These are phyloP conservation scores for Immersiella caudata DNA, from an alignment of 495 filamentous ascomycete genomes.

Conservation along the genomic window DNA sequence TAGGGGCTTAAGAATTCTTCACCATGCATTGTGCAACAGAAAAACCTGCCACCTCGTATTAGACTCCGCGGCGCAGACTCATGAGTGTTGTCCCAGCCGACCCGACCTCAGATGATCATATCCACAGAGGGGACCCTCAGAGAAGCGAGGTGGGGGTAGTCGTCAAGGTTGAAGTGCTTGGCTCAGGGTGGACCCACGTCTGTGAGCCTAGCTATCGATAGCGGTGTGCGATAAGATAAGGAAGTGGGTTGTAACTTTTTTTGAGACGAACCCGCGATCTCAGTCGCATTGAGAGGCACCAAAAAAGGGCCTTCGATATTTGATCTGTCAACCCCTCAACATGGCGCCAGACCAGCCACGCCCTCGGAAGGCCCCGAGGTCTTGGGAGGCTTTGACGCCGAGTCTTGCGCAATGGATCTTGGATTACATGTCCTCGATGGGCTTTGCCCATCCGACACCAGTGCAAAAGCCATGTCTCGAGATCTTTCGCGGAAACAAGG, in stretches of 20 bases:
- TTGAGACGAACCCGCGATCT: neutral
- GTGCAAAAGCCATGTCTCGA: conserved; percentile 94
- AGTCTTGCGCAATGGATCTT: conserved; percentile 88
- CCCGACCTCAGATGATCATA: neutral
- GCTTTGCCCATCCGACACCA: conserved; percentile 86
- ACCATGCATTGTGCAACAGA: neutral
- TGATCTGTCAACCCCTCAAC: neutral
- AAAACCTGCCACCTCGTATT: neutral
- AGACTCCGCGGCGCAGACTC: neutral
- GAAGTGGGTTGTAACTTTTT: conserved; percentile 16
- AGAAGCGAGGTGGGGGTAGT: neutral
- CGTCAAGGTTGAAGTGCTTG: neutral
- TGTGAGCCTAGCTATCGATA: conserved; percentile 21
- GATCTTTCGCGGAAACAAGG: conserved; percentile 89
- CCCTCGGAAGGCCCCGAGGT: conserved; percentile 53
- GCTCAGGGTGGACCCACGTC: neutral
- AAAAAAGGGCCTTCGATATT: neutral
- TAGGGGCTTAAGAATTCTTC: neutral
- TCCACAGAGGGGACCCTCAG: neutral
- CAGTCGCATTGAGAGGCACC: neutral
- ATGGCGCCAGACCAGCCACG: conserved; percentile 45
- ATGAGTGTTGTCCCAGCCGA: neutral
- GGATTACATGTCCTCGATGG: conserved; percentile 80
- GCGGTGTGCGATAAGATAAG: conserved; percentile 19
- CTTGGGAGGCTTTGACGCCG: conserved; percentile 71